Base-by-base conservation (phyloP, 2,329 filamentous ascomycete genomes). In the Cordyceps cicadae region DNA sequence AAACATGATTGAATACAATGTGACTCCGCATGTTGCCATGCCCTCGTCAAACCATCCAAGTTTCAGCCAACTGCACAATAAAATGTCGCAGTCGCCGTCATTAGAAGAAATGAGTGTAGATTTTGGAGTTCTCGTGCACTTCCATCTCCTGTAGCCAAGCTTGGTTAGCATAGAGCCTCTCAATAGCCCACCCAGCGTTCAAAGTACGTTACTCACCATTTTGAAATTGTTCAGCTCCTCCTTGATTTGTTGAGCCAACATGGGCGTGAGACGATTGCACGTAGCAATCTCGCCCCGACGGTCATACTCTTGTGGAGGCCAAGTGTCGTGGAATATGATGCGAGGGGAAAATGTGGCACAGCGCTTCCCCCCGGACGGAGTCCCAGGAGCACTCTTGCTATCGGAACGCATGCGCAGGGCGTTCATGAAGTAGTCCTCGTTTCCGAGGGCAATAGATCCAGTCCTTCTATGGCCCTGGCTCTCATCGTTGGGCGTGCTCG, bases 31-130 rank as follows among this genome's bases (percentile, higher is more conserved):
- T 49, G 58, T 60, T 49, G 58, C 58, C 58, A 60, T 60, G 58
- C 43, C 51, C 39, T 49, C 43, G 51, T 49, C 58, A 32, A 54
- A 54, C 54, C 58, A 59, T 59, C 56, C 56, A 59, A 59, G 34
- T 46, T 34, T 54, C 15, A 54, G 58, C 48, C 58, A 49, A 15
- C 51, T 15, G 26, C 50, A 54, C 41, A 29, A 15, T 4, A 11
- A 37, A 37, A 17, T 49, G 29, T 41, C 41, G 9, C 12, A 24
- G 41, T 12, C 12, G 50, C 63, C 66, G 65, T 81, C 77, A 76
- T 93, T 85, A 99, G 82, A 99, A 97, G 84, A 99, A 99, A 83
- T 99, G 94, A 69, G 94, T 99, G 81, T 99, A 97, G 71, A 97
- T 92, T 80, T 97, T 99, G 67, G 94, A 97, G 73, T 88, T 90